Conservation (phyloP, 1,139 yeast genomes). For the Zygosaccharomyces sapae region DNA sequence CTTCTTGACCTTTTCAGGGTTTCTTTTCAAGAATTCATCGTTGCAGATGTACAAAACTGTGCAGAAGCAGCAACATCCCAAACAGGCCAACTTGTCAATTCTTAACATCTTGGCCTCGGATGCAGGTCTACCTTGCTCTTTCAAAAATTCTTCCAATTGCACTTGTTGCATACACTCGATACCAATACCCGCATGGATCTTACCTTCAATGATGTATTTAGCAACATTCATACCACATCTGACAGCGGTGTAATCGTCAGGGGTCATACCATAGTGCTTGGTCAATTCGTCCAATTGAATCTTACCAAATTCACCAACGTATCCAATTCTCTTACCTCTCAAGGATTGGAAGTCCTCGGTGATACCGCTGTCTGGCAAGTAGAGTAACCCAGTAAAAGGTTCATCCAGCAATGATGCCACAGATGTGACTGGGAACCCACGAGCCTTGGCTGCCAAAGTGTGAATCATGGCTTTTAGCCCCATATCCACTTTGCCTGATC, state of each 20-base stretch:
- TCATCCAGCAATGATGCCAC: slow-evolving; percentile 54
- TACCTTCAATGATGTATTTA: slow-evolving; percentile 51
- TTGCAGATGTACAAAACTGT: slow-evolving; percentile 53
- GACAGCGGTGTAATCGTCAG: slow-evolving; percentile 55
- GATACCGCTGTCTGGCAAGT: slow-evolving; percentile 50
- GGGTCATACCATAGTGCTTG: slow-evolving; percentile 52
- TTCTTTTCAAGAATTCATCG: slow-evolving; percentile 47
- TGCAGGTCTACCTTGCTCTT: slow-evolving; percentile 43
- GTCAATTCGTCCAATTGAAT: slow-evolving; percentile 56
- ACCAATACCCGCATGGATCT: slow-evolving; percentile 56
- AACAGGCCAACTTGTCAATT: slow-evolving; percentile 53
- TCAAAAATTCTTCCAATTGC: slow-evolving; percentile 51
- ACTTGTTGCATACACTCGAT: slow-evolving; percentile 59
- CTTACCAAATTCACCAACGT: slow-evolving; percentile 59
- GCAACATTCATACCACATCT: slow-evolving; percentile 62
- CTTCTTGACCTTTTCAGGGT: slow-evolving; percentile 46
- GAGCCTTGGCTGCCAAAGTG: slow-evolving; percentile 56
- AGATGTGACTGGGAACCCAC: slow-evolving; percentile 56
- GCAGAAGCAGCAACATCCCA: slow-evolving; percentile 60
- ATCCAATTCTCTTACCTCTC: slow-evolving; percentile 53
- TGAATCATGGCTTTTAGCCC: slow-evolving; percentile 61
- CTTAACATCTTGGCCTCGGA: slow-evolving; percentile 53
- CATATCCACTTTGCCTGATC: slow-evolving; percentile 55
- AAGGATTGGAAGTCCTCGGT: slow-evolving; percentile 49
- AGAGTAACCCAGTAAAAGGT: slow-evolving; percentile 55